Evolutionary conservation across 2,329 filamentous ascomycete genomes (phyloP), one percentile per base, ranked within the genome.

Genomic region (Neoscytalidium dimidiatum): DNA sequence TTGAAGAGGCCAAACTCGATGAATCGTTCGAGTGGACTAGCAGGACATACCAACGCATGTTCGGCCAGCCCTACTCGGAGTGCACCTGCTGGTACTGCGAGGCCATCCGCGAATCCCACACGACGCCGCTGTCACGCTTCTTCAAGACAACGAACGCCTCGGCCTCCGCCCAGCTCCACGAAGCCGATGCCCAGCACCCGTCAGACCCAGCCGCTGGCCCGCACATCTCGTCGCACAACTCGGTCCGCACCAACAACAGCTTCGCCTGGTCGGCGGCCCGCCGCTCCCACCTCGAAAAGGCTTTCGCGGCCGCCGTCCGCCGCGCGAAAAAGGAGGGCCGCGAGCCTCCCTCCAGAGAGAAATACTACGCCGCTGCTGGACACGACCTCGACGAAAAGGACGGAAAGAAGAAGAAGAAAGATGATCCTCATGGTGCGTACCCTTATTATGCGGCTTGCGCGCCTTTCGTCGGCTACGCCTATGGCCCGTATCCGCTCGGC

Each of bases 81-180:
- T 94, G 91, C 71, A 91, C 87, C 0, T 94, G 91, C 75, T 94
- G 91, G 90, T 92, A 94, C 75, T 96, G 92, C 77, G 92, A 95
- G 76, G 84, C 88, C 4, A 84, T 89, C 62, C 86, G 90, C 35
- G 80, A 86, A 48, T 78, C 83, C 2, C 82, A 88, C 70, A 80
- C 86, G 2, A 82, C 80, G 11, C 73, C 78, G 1, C 68, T 85
- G 2, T 79, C 78, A 3, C 79, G 78, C 19, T 69, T 82, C 1
- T 77, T 88, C 17, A 79, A 81, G 5, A 69, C 80, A 6, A 83
- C 81, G 0, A 79, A 72, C 23, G 71, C 72, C 67, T 69, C 78
- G 72, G 81, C 64, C 67, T 76, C 58, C 77, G 86, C 64, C 66
- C 71, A 53, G 83, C 85, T 74, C 73, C 87, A 75, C 63, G n/a